Conservation (phyloP, 805 yeast species). For the Candida khao-thaluensis region DNA sequence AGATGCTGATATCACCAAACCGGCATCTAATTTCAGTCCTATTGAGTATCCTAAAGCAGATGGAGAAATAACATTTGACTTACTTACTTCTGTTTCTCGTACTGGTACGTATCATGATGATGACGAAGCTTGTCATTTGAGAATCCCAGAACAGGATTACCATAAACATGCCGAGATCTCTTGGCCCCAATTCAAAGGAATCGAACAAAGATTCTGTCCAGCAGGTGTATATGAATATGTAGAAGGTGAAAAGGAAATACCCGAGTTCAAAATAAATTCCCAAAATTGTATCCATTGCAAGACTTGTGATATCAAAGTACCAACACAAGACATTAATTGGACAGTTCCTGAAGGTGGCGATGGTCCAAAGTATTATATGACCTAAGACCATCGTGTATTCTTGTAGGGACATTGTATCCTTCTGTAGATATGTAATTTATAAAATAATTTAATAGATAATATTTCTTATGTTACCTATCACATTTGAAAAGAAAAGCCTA, state of each 20-base stretch:
- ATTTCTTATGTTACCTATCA: too few relatives aligned
- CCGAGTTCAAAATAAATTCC: slow-evolving; percentile 84
- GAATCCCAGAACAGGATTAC: slow-evolving; percentile 59
- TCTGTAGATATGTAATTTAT: background rate
- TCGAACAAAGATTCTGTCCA: slow-evolving; percentile 93
- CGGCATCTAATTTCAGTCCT: slow-evolving; percentile 64
- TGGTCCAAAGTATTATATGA: slow-evolving; percentile 93
- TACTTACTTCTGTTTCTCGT: slow-evolving; percentile 90
- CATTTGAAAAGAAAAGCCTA: too few relatives aligned
- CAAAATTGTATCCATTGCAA: slow-evolving; percentile 99
- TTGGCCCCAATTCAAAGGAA: slow-evolving; percentile 78
- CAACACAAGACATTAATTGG: slow-evolving; percentile 93
- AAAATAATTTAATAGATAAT: too few relatives aligned
- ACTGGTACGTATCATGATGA: slow-evolving; percentile 97
- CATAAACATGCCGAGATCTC: slow-evolving; percentile 64
- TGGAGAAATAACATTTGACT: slow-evolving; percentile 86
- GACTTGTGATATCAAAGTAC: slow-evolving; percentile 96
- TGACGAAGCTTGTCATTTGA: slow-evolving; percentile 85
- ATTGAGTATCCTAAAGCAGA: slow-evolving; percentile 96
- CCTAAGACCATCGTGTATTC: too few relatives aligned
- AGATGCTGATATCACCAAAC: slow-evolving; percentile 70
- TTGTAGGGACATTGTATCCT: too few relatives aligned
- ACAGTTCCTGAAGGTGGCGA: slow-evolving; percentile 99
- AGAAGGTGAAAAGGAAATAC: slow-evolving; percentile 49
- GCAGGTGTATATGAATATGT: slow-evolving; percentile 97